Conservation (phyloP, 805 yeast species). For the Saccharomycopsis sp. region DNA sequence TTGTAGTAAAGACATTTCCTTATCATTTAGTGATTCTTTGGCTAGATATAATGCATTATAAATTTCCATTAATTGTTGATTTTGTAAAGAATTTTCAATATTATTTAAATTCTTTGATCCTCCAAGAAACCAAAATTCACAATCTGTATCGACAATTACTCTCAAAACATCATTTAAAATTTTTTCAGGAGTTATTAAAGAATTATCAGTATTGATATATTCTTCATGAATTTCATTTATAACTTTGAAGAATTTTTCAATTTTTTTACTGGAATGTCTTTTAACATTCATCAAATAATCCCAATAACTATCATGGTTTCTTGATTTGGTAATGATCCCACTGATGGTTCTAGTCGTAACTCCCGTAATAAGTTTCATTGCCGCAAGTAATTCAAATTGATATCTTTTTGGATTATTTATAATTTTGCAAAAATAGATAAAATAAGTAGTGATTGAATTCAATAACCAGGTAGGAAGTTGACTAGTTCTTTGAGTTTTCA, state of each 20-base stretch:
- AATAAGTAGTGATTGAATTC: slow-evolving; percentile 30
- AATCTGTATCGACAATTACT: no score
- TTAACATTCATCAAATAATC: not conserved
- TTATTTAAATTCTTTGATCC: no score
- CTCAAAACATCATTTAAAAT: no score
- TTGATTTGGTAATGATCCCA: not conserved
- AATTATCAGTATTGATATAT: no score
- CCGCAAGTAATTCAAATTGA: slow-evolving; percentile 23
- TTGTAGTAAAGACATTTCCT: not conserved
- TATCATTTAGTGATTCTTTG: no score
- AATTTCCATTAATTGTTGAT: no score
- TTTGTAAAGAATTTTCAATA: no score
- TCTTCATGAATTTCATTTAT: slow-evolving; percentile 19
- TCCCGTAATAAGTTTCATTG: slow-evolving; percentile 20
- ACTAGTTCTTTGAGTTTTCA: slow-evolving; percentile 34
- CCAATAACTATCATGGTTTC: not conserved
- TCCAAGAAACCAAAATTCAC: no score
- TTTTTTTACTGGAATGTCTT: slow-evolving; percentile 15
- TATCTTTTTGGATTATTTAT: slow-evolving; percentile 22
- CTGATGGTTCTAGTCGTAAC: not conserved
- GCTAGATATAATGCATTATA: no score
- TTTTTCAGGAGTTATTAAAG: no score
- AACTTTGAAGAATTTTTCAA: slow-evolving; percentile 23
- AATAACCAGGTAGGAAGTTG: slow-evolving; percentile 43
- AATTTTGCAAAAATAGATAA: slow-evolving; percentile 41